Evolutionary conservation across 139 green algal genomes (phyloP).

Genomic region (Choricystis sp.): DNA sequence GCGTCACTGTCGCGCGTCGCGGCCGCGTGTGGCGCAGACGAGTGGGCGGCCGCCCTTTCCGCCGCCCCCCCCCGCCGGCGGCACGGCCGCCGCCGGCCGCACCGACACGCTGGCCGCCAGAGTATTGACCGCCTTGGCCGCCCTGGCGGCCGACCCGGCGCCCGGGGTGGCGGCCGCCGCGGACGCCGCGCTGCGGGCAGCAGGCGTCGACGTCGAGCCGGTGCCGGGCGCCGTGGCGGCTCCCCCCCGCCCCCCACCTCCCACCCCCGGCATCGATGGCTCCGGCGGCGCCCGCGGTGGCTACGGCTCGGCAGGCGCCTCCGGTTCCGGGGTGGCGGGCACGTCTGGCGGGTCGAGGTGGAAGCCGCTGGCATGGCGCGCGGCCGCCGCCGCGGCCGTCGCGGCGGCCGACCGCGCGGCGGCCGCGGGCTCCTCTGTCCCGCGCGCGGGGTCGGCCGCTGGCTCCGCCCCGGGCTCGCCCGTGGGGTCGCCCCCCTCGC

Average conservation of each 20-base stretch:
- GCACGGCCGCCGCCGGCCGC: neutral
- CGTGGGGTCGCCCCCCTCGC: neutral
- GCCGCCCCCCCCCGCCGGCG: neutral
- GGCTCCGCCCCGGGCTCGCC: neutral
- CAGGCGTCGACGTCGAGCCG: conserved; percentile 31
- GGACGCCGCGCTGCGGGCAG: conserved; percentile 30
- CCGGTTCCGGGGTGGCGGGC: neutral
- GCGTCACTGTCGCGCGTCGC: conserved; percentile 50
- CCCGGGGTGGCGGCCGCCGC: conserved; percentile 30
- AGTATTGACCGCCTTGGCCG: conserved; percentile 26
- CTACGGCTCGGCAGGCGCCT: neutral
- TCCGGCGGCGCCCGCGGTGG: neutral
- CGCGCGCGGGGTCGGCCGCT: neutral
- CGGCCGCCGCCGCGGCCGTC: neutral
- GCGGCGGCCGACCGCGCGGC: neutral
- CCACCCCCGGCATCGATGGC: neutral
- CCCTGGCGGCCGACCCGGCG: neutral
- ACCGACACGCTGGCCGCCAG: conserved; percentile 45
- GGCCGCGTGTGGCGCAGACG: conserved; percentile 23
- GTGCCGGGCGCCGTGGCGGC: conserved; percentile 1
- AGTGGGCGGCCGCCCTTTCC: neutral
- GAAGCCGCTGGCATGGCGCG: conserved; percentile 1
- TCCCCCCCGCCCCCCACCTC: neutral
- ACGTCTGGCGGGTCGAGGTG: neutral
- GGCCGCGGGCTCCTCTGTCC: neutral